Conservation (phyloP, 345 rosid genomes). For the Murraya paniculata region DNA sequence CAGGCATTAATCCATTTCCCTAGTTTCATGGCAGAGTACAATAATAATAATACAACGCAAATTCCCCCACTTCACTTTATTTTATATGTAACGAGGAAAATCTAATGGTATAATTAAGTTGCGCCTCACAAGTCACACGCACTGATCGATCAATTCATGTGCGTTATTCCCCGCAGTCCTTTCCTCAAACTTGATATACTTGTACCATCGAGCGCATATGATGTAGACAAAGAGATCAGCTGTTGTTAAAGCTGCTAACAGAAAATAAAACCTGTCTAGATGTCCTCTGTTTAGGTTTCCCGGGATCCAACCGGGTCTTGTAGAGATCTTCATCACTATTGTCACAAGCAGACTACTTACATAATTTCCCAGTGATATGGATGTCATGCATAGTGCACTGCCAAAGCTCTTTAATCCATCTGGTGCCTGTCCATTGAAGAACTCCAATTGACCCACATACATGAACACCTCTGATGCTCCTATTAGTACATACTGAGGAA, state of each 20-base stretch:
- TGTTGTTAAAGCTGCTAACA: conserved; percentile 72
- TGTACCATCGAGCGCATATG: conserved; percentile 73
- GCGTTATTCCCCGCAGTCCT: conserved; percentile 2
- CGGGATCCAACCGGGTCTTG: conserved; percentile 92
- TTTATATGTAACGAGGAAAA: not conserved
- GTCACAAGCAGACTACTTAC: conserved; percentile 84
- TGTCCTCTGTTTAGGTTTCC: conserved; percentile 86
- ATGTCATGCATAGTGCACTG: conserved; percentile 93
- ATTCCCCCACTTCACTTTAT: not conserved
- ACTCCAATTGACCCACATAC: conserved; percentile 96
- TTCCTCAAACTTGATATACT: conserved; percentile 56
- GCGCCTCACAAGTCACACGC: not conserved
- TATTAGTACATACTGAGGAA: conserved; percentile 82
- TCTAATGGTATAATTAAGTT: too few species aligned
- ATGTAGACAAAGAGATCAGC: conserved; percentile 64
- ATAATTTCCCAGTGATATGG: conserved; percentile 90
- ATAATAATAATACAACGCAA: not conserved
- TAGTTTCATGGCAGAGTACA: conserved; percentile 20
- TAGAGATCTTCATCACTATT: conserved; percentile 74
- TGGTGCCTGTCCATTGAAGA: conserved; percentile 91
- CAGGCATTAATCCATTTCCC: not conserved
- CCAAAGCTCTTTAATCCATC: conserved; percentile 95
- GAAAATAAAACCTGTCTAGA: conserved; percentile 85
- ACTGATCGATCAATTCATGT: not conserved
- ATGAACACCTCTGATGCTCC: conserved; percentile 99